phyloP scores from a whole-genome alignment of 1,139 yeast genomes.

The Taphrina populina region DNA sequence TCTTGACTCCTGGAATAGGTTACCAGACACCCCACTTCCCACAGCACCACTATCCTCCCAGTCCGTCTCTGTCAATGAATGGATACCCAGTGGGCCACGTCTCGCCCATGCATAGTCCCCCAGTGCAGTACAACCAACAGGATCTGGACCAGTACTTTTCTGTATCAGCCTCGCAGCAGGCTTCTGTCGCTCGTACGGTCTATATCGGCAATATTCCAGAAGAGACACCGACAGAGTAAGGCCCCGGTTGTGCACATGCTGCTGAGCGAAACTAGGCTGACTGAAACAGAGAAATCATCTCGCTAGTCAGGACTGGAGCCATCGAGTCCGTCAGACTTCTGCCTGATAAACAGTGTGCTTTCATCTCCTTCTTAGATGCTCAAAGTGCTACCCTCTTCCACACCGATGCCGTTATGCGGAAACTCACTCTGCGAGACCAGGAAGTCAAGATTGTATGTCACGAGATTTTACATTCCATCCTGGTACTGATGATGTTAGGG shows the following conservation, averaged over 20 bases:
- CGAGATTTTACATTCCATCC: too few species aligned
- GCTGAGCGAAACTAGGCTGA: constrained; percentile 85
- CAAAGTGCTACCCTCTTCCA: constrained; percentile 51
- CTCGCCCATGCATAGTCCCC: constrained; percentile 27
- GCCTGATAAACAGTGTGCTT: constrained; percentile 53
- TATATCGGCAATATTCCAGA: constrained; percentile 85
- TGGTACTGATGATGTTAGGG: constrained; percentile 10
- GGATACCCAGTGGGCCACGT: neutral
- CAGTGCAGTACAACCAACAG: constrained; percentile 7
- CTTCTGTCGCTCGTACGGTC: constrained; percentile 61
- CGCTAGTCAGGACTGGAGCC: constrained; percentile 59
- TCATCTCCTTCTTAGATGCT: constrained; percentile 53
- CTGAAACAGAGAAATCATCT: constrained; percentile 45
- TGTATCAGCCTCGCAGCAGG: neutral
- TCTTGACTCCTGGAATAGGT: constrained; percentile 31
- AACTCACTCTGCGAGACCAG: constrained; percentile 51
- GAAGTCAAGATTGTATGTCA: constrained; percentile 65
- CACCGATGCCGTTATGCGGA: constrained; percentile 54
- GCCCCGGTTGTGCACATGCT: constrained; percentile 52
- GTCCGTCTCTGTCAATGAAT: constrained; percentile 10
- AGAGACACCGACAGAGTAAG: constrained; percentile 45
- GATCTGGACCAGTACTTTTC: neutral
- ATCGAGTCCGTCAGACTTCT: constrained; percentile 65
- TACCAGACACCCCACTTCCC: constrained; percentile 30
- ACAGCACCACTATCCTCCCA: constrained; percentile 25